Base-by-base conservation (phyloP, 495 filamentous ascomycete species). In the Penicillium antarcticum region DNA sequence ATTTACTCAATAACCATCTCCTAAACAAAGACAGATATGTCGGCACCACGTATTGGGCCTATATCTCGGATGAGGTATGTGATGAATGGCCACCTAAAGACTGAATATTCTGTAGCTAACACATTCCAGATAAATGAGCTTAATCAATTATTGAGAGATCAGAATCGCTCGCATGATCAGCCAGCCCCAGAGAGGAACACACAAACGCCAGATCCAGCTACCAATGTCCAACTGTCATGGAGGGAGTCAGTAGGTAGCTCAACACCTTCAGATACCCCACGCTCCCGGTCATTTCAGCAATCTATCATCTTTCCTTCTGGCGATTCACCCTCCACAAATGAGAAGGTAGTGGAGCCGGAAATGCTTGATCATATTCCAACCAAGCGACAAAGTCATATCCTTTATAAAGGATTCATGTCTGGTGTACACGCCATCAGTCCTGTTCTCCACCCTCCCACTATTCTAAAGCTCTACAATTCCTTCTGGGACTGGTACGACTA, bases 401-500 rank as follows among this genome's bases (percentile, higher is more conserved):
- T 77, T 12, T 77, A 75, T 50, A 72, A 68, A 48, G 72, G 71
- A 1, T 77, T 74, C 39, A 75, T 77, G 69, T 74, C 72, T 16
- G 74, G 74, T 5, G 53, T 77, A 10, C 74, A 77, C 34, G 71
- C 71, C 9, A 73, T 75, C 48, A 75, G 70, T 42, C 74, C 74
- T 5, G 63, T 77, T 8, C 33, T 75, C 21, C 73, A 75, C 33
- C 74, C 74, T 13, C 74, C 74, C 9, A 72, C 71, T 0, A 60
- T 77, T 14, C 46, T 75, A 17, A 72, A 67, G 32, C 58, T 68
- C 12, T 77, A 77, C 35, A 63, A 70, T 42, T 61, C 67, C 1
- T 77, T 77, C 48, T 77, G 74, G 74, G 58, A 76, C 35, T 77
- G 74, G 74, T 77, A 76, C 52, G 71, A 77, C 41, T 68, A 68